Conservation (phyloP, 2,329 filamentous ascomycete genomes). For the Sporothrix inflata region DNA sequence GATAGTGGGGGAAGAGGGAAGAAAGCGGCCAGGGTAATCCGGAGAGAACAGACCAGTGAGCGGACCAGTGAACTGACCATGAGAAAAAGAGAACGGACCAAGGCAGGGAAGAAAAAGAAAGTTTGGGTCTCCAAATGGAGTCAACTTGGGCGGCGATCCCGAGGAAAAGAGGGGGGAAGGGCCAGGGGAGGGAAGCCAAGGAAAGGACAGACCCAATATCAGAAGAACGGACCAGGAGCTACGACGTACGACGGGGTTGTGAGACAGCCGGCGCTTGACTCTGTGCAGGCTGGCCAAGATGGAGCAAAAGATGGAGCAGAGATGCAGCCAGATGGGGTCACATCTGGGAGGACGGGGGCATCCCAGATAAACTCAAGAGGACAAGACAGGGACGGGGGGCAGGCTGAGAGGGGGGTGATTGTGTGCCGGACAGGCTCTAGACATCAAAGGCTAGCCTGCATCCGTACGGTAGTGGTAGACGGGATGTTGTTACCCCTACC, state of each 20-base stretch:
- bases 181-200: background rate
- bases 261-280: background rate
- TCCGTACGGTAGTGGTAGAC: background rate
- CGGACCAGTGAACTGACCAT: background rate
- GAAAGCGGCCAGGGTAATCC: background rate
- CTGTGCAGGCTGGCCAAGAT: background rate
- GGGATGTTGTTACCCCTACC: conserved; percentile 14
- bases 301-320: background rate
- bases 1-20: background rate
- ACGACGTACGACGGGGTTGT: background rate
- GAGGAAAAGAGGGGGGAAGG: background rate
- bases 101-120: background rate
- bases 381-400: background rate
- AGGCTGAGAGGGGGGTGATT: no score
- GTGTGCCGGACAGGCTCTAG: background rate
- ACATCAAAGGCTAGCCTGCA: background rate
- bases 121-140: background rate
- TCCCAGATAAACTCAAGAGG: conserved; percentile 15
- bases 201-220: no score
- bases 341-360: background rate
- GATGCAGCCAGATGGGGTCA: background rate
- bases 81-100: background rate
- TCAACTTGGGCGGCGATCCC: conserved; percentile 25
- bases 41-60: background rate
- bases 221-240: background rate